Evolutionary conservation across 768 basidiomycete species (phyloP).

Genomic region (Rhizopogon vinicolor): DNA sequence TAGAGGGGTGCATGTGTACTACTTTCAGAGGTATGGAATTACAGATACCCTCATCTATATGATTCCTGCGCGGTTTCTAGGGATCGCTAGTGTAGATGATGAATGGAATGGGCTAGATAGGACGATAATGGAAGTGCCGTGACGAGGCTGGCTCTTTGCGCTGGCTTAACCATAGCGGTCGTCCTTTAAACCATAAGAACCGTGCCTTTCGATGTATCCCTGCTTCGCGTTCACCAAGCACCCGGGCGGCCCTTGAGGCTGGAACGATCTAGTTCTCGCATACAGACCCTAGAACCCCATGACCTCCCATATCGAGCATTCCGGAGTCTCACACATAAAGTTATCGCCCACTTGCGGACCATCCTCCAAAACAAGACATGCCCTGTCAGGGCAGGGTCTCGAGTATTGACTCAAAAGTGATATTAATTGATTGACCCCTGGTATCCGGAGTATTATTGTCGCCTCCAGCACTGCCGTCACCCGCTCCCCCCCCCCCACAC

Average conservation of each 20-base stretch:
- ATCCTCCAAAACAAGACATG: neutral
- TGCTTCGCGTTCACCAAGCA: neutral
- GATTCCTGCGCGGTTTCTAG: neutral
- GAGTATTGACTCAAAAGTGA: neutral
- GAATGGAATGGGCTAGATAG: neutral
- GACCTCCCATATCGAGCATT: neutral
- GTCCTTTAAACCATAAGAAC: neutral
- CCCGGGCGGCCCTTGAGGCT: neutral
- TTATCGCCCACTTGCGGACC: slow-evolving; percentile 1
- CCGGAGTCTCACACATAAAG: neutral
- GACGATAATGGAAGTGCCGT: neutral
- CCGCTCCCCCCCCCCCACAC: neutral
- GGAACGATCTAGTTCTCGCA: neutral
- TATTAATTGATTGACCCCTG: slow-evolving; percentile 1
- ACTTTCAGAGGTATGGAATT: neutral
- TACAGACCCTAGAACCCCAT: neutral
- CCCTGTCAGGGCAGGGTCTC: neutral
- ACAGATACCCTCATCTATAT: neutral
- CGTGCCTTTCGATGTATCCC: neutral
- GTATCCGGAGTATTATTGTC: neutral
- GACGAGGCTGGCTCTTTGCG: neutral
- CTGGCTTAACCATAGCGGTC: slow-evolving; percentile 1
- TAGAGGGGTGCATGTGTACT: too few relatives aligned
- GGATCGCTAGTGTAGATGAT: neutral
- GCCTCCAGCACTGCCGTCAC: neutral